Evolutionary conservation across 139 green algal genomes (phyloP).

Genomic region (Haematococcus lacustris): DNA sequence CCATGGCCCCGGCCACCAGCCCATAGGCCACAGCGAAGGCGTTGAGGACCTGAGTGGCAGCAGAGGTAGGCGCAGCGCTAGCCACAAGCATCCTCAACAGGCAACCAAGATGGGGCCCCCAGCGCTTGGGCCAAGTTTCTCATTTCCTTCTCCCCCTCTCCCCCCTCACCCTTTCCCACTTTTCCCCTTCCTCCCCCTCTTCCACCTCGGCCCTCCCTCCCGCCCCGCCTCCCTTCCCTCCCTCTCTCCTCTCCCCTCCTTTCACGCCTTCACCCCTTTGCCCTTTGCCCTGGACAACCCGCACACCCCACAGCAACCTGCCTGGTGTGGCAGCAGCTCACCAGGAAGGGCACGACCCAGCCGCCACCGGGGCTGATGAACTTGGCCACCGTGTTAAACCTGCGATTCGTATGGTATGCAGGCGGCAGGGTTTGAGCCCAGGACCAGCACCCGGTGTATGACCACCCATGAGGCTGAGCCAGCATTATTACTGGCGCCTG

Average conservation of each 20-base stretch:
- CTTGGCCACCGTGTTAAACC: constrained; percentile 8
- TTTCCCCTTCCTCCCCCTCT: not conserved
- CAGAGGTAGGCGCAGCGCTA: not conserved
- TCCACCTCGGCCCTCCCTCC: too few relatives aligned
- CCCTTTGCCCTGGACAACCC: not conserved
- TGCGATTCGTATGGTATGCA: not conserved
- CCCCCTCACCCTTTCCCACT: too few relatives aligned
- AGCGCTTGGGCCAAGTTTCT: not conserved
- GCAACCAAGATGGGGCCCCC: not conserved
- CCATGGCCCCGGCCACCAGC: constrained; percentile 36
- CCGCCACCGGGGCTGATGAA: constrained; percentile 5
- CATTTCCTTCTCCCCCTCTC: not conserved
- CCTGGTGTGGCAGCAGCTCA: not conserved
- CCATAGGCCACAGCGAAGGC: constrained; percentile 24
- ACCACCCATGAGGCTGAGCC: not conserved
- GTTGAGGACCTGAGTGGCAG: constrained; percentile 9
- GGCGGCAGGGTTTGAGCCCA: not conserved
- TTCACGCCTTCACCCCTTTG: not conserved
- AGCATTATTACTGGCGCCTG: too few relatives aligned
- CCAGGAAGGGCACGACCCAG: constrained; percentile 19
- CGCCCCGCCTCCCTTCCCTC: too few relatives aligned
- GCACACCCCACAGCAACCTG: not conserved
- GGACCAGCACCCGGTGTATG: not conserved
- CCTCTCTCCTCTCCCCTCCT: too few relatives aligned
- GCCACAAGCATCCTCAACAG: not conserved